These are phyloP conservation scores for Eucalyptus regnans DNA, from an alignment of 345 rosid species.

Conservation along the genomic window DNA sequence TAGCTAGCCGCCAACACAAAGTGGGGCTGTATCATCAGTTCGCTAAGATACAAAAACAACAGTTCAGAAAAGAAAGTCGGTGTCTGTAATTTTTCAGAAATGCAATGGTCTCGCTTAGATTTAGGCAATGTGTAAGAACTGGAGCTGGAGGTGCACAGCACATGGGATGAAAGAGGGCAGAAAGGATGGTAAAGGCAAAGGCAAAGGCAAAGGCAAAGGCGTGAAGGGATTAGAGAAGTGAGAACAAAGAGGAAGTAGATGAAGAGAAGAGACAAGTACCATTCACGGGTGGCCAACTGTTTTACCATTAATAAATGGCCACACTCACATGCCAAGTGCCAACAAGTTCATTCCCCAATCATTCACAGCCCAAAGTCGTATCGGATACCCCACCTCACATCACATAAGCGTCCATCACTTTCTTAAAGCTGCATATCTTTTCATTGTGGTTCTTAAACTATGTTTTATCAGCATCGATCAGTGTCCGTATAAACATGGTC, in stretches of 20 bases:
- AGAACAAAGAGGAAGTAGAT: not conserved
- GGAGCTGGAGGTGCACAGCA: not conserved
- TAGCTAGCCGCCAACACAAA: not conserved
- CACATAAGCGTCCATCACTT: not conserved
- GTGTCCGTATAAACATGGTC: not conserved
- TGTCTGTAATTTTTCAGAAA: not conserved
- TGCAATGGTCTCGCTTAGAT: not conserved
- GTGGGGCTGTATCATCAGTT: not conserved
- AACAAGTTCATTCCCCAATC: not conserved
- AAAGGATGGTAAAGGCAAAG: not conserved
- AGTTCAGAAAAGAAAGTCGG: not conserved
- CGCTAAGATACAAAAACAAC: not conserved
- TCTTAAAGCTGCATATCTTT: not conserved
- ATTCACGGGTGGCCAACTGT: constrained; percentile 19
- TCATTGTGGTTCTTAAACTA: not conserved
- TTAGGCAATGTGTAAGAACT: not conserved
- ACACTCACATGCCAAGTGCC: not conserved
- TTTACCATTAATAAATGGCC: not conserved
- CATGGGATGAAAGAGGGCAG: not conserved
- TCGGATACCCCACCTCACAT: not conserved
- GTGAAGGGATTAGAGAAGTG: not conserved
- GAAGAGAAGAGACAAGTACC: not conserved
- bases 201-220: not conserved
- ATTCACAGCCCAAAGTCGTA: not conserved
- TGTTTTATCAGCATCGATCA: not conserved